phyloP scores from a whole-genome alignment of 306 rosid genomes.

The Acacia crassicarpa region DNA sequence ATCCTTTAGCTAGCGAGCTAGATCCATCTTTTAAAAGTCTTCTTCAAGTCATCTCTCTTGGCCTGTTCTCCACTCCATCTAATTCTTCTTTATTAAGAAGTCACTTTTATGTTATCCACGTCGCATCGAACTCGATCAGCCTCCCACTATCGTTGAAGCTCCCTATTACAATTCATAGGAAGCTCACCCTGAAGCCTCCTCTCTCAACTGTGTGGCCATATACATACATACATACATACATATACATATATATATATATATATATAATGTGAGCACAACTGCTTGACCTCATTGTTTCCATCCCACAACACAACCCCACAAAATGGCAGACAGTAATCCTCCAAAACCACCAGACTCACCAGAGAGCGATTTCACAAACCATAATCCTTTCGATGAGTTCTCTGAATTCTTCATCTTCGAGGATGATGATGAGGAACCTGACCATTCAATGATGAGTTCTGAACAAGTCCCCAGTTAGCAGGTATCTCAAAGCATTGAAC shows the following conservation, averaged over 20 bases:
- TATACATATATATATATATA: not conserved
- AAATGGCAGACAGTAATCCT: constrained; percentile 57
- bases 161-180: constrained; percentile 62
- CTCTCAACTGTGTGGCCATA: not conserved
- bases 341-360: constrained; percentile 30
- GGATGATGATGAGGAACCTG: constrained; percentile 43
- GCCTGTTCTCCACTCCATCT: not conserved
- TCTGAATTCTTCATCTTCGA: constrained; percentile 54
- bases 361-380: constrained; percentile 30
- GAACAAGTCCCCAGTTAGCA: constrained; percentile 38
- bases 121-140: constrained; percentile 24
- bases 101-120: constrained; percentile 21
- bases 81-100: not conserved
- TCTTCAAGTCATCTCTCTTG: constrained; percentile 47
- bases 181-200: constrained; percentile 61
- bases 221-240: constrained; percentile 2
- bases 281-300: not conserved
- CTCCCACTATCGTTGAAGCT: constrained; percentile 51
- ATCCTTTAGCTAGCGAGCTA: not conserved
- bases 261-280: not conserved
- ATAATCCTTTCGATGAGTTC: constrained; percentile 45
- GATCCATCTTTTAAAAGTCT: constrained; percentile 35
- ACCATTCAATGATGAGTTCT: constrained; percentile 24
- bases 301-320: not conserved
- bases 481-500: constrained; percentile 25